Evolutionary conservation across 768 basidiomycete species (phyloP), one percentile per base, ranked within the genome.

Genomic region (Tylopilus felleus): DNA sequence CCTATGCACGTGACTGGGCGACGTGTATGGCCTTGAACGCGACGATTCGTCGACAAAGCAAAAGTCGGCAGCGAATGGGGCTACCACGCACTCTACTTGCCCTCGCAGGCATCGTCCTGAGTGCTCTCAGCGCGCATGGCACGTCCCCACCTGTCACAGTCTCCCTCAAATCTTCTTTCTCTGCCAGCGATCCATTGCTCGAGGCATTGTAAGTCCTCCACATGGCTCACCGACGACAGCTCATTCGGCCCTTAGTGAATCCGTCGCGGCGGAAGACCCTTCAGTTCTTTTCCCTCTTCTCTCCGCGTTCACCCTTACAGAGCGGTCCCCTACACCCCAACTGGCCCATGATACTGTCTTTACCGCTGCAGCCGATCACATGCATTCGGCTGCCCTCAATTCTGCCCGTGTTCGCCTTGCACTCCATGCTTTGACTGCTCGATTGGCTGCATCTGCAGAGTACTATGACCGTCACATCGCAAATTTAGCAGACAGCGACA

Each of bases 401-500:
- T 75, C 80, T 1, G 80, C 93, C 13, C 78, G 91, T 57, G 79
- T 88, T 69, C 82, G 83, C 43, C 77, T 98, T 23, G 87, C 84
- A 0, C 75, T 95, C 49, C 91, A 95, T 59, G 80, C 86, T 3
- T 79, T 86, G 8, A 83, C 83, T 0, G 93, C 95, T 0, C 86
- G 84, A 62, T 79, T 98, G 25, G 85, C 92, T 54, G 93, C 94
- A 0, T 89, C 86, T 64, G 92, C 88, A 65, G 80, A 86, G 48
- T 83, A 84, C 65, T 95, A 93, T 62, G 67, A 60, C 60, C 68
- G 47, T 67, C 75, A 59, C 64, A 71, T 49, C 65, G 73, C 59
- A 47, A 55, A 44, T 60, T 62, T 51, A 56, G 16, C 51, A 10
- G 58, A 63, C 28, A 57, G 27, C 38, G 64, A 71, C 57, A 71